Base-by-base conservation (phyloP, 305 asterid genomes). In the Petunia hybrid region DNA sequence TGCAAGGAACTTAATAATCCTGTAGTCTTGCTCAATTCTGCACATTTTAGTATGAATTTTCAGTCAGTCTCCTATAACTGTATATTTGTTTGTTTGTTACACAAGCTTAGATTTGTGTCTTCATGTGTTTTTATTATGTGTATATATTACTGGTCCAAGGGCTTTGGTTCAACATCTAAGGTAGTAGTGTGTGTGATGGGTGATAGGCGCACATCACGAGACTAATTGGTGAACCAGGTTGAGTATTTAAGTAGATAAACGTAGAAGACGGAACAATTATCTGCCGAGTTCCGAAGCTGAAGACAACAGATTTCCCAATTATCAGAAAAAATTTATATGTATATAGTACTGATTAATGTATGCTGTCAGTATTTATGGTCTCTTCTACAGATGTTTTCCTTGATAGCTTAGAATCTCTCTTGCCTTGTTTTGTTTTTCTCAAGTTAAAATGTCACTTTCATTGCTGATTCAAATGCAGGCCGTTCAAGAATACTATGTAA, bases 401-500 rank as follows among this genome's bases (percentile, higher is more conserved):
- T 38, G 64, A 53, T 53, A 74, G 65, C 36, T 74, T 31, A 55
- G 51, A 74, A 74, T 74, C 39, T 38, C 64, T 16, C 63, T 14
- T 53, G 46, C 36, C 38, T 51, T 36, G 40, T 35, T 65, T 35
- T 59, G 10, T 8, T n/a, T 31, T 74, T 64, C 22, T 31, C 77
- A 77, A 61, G 41, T 56, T 68, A 53, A 62, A 69, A 22, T 12
- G 31, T 43, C 4, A 16, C 40, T 74, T 77, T 9, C 45, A 45
- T 66, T 6, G 40, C 57, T 69, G 55, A 53, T 13, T 57, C 46
- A 84, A 79, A 68, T 85, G 87, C 90, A 94, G 97, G 97, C 96
- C 77, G 94, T 94, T 88, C 85, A 87, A 87, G 89, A 84, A 60
- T 94, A 88, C 80, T 91, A 90, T 81, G 42, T 64, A 46, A 87